phyloP scores from a whole-genome alignment of 495 filamentous ascomycete species.

The Penicillium parvum region DNA sequence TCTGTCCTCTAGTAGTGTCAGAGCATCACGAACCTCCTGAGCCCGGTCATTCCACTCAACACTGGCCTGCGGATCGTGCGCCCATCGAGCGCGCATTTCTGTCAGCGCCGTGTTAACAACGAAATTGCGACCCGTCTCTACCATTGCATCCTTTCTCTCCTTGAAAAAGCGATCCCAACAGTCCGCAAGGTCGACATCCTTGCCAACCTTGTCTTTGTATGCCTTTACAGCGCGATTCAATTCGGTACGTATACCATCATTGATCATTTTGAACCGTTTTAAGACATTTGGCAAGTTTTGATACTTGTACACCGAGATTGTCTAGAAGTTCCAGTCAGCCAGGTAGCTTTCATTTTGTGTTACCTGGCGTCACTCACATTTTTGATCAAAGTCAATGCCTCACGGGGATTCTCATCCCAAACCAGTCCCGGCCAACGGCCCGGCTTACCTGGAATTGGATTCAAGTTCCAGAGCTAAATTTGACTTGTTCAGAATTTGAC shows the following conservation, averaged over 20 bases:
- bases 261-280: not conserved
- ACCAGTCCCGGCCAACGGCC: not conserved
- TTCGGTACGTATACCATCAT: not conserved
- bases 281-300: not conserved
- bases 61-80: not conserved
- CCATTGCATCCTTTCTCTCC: not conserved
- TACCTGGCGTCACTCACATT: not conserved
- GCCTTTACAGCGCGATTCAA: not conserved
- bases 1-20: not conserved
- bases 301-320: not conserved
- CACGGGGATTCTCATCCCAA: not conserved
- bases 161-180: not conserved
- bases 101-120: not conserved
- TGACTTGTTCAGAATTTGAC: not conserved
- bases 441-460: not conserved
- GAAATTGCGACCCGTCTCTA: not conserved
- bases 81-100: not conserved
- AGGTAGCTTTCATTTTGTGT: not conserved
- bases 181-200: not conserved
- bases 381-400: not conserved
- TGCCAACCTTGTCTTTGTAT: not conserved
- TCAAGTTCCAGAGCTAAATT: not conserved
- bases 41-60: conserved; percentile 1
- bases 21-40: not conserved
- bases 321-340: not conserved